Conservation (phyloP, 1,284 basidiomycete genomes). For the Violaceomyces palustris region DNA sequence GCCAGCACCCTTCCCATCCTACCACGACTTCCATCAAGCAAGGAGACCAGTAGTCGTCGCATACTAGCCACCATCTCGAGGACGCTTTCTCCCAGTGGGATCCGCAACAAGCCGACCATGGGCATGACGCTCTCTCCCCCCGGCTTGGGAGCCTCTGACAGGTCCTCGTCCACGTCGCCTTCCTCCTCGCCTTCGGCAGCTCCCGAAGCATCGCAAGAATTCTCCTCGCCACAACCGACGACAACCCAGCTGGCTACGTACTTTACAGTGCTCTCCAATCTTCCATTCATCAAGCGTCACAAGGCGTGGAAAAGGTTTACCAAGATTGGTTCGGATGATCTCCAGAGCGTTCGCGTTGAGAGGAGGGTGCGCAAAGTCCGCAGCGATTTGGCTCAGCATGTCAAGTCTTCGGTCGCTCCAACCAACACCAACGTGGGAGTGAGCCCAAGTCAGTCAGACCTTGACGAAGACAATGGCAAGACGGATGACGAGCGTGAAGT, state of each 20-base stretch:
- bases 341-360: slow-evolving; percentile 77
- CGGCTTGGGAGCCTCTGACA: no score
- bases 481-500: slow-evolving; percentile 41
- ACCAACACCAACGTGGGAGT: slow-evolving; percentile 40
- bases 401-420: slow-evolving; percentile 34
- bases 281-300: slow-evolving; percentile 61
- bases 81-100: slow-evolving; percentile 31
- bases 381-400: slow-evolving; percentile 59
- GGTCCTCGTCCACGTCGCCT: no score
- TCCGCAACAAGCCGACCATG: not conserved
- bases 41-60: slow-evolving; percentile 19
- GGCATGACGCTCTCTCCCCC: no score
- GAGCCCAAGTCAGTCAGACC: slow-evolving; percentile 31
- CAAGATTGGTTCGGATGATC: slow-evolving; percentile 72
- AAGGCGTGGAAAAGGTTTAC: slow-evolving; percentile 80
- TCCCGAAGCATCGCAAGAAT: not conserved
- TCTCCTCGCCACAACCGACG: slow-evolving; percentile 24
- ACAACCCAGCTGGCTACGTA: slow-evolving; percentile 64
- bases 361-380: slow-evolving; percentile 78
- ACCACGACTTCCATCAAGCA: slow-evolving; percentile 12
- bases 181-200: slow-evolving; percentile 54
- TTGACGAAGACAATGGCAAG: slow-evolving; percentile 28
- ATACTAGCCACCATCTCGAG: slow-evolving; percentile 42
- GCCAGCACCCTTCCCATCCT: slow-evolving; percentile 10
- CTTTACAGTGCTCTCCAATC: slow-evolving; percentile 70